These are phyloP conservation scores for Gypsophila paniculata DNA, from an alignment of 179 eudicot species.

Conservation along the genomic window DNA sequence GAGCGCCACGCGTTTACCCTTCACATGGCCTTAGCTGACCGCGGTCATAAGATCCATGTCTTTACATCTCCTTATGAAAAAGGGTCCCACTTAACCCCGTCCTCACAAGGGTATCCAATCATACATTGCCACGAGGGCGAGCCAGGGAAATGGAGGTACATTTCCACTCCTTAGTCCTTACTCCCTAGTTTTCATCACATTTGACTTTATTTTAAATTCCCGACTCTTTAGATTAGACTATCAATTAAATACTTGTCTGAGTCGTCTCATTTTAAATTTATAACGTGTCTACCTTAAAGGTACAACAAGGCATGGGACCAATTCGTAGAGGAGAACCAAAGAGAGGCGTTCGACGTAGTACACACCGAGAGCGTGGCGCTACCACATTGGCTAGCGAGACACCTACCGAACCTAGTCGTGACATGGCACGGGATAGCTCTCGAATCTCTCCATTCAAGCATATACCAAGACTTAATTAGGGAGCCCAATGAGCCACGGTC, in stretches of 20 bases:
- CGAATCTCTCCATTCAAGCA: constrained; percentile 66
- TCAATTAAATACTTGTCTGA: background rate
- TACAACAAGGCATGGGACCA: constrained; percentile 90
- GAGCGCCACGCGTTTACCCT: constrained; percentile 83
- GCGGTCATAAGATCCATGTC: constrained; percentile 63
- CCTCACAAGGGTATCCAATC: constrained; percentile 16
- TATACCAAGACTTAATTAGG: constrained; percentile 70
- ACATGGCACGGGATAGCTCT: constrained; percentile 93
- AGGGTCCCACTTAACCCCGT: constrained; percentile 15
- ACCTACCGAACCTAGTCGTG: constrained; percentile 62
- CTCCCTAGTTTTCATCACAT: too few species aligned
- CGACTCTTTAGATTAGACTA: background rate
- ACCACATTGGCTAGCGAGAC: constrained; percentile 57
- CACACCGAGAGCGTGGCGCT: constrained; percentile 91
- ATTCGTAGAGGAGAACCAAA: constrained; percentile 54
- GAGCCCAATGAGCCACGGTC: constrained; percentile 53
- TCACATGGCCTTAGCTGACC: constrained; percentile 51
- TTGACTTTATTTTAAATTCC: too few species aligned
- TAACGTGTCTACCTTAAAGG: background rate
- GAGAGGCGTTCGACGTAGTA: constrained; percentile 58
- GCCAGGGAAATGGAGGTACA: constrained; percentile 57
- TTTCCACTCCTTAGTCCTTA: too few species aligned
- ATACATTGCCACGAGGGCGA: constrained; percentile 67
- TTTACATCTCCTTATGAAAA: constrained; percentile 55
- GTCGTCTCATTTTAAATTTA: background rate